These are phyloP conservation scores for Asterophora parasitica DNA, from an alignment of 768 basidiomycete species.

Conservation along the genomic window DNA sequence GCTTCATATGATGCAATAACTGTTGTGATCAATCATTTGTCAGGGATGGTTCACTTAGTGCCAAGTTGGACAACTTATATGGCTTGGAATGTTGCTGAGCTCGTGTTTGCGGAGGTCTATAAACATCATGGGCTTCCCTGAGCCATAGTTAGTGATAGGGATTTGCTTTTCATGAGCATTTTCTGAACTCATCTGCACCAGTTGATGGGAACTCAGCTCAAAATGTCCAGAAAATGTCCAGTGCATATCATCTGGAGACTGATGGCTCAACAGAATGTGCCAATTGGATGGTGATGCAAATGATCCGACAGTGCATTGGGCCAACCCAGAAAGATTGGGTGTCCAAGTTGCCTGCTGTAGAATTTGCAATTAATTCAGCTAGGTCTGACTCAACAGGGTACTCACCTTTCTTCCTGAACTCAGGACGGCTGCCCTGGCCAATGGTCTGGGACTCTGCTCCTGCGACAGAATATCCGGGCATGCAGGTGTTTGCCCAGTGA, in stretches of 20 bases:
- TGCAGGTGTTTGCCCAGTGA: slow-evolving; percentile 19
- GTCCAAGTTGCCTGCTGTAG: slow-evolving; percentile 22
- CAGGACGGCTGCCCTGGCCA: slow-evolving; percentile 15
- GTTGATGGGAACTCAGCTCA: slow-evolving; percentile 16
- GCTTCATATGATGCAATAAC: too few relatives aligned
- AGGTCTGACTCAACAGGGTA: slow-evolving; percentile 29
- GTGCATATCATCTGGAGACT: slow-evolving; percentile 12
- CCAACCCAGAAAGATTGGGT: slow-evolving; percentile 26
- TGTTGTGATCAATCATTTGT: too few relatives aligned
- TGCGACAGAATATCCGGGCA: slow-evolving; percentile 17
- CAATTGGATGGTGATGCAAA: slow-evolving; percentile 25
- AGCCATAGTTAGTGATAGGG: slow-evolving; percentile 18
- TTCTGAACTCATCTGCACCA: slow-evolving; percentile 15
- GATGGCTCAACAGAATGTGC: slow-evolving; percentile 29
- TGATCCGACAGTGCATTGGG: slow-evolving; percentile 21
- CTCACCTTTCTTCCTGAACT: slow-evolving; percentile 27
- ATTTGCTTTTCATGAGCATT: slow-evolving; percentile 14
- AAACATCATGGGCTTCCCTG: slow-evolving; percentile 26
- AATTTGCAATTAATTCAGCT: slow-evolving; percentile 34
- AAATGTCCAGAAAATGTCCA: slow-evolving; percentile 32
- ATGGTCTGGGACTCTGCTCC: slow-evolving; percentile 15
- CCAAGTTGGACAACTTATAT: slow-evolving; percentile 9
- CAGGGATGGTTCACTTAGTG: too few relatives aligned
- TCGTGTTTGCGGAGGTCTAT: slow-evolving; percentile 20
- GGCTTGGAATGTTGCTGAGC: slow-evolving; percentile 16